These are phyloP conservation scores for Cladosporium sp. DNA, from an alignment of 2,329 filamentous ascomycete species.

Conservation along the genomic window DNA sequence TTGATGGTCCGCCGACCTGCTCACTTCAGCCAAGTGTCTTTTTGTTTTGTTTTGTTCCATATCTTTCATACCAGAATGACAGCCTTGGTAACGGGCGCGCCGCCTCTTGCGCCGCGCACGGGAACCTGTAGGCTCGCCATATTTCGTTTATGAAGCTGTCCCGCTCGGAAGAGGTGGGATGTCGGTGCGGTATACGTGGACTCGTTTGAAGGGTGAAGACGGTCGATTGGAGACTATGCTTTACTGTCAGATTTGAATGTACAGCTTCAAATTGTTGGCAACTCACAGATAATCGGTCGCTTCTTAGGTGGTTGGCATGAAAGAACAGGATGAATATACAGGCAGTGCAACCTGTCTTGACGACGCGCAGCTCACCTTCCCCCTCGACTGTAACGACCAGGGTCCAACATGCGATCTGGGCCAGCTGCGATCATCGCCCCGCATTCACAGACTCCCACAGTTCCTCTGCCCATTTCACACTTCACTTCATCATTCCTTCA, in stretches of 20 bases:
- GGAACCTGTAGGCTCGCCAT: constrained; percentile 30
- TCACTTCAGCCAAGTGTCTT: constrained; percentile 43
- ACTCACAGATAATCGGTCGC: not conserved
- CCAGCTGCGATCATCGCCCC: constrained; percentile 3
- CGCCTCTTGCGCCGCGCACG: constrained; percentile 26
- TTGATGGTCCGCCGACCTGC: constrained; percentile 80
- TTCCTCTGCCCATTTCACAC: not conserved
- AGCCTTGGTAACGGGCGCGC: constrained; percentile 72
- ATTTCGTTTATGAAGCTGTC: constrained; percentile 9
- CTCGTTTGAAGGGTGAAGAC: not conserved
- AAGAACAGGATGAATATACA: not conserved
- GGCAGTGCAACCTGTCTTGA: constrained; percentile 11
- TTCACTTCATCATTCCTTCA: not conserved
- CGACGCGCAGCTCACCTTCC: constrained; percentile 4
- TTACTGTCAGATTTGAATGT: not conserved
- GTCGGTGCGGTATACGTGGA: constrained; percentile 11
- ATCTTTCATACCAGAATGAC: constrained; percentile 68
- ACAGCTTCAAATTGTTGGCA: not conserved
- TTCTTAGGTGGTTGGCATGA: not conserved
- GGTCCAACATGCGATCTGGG: constrained; percentile 1
- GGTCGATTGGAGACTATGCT: not conserved
- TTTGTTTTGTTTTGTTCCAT: constrained; percentile 26
- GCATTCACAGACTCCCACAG: constrained; percentile 3
- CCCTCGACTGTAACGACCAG: not conserved
- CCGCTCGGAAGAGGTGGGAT: not conserved